Evolutionary conservation across 148 eudicot species (phyloP).

Genomic region (Cornus suecica): DNA sequence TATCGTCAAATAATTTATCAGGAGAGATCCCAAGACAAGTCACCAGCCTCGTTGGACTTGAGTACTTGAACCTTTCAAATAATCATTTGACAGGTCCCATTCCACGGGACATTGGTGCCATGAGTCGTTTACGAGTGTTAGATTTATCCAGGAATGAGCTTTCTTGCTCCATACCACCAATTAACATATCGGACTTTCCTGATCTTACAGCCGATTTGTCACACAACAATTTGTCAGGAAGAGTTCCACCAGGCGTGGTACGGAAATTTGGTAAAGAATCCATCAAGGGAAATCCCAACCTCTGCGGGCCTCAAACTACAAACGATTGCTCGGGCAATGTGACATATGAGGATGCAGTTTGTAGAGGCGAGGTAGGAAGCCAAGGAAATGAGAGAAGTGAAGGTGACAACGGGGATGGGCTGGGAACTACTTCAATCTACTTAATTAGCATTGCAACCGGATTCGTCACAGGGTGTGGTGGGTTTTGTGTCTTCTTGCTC

Average conservation of each 20-base stretch:
- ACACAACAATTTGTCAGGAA: background rate
- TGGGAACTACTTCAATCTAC: too few relatives aligned
- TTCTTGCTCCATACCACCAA: conserved; percentile 1
- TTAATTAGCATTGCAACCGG: too few relatives aligned
- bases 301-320: too few relatives aligned
- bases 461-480: too few relatives aligned
- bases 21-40: background rate
- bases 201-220: background rate
- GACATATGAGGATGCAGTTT: too few relatives aligned
- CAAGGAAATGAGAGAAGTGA: too few relatives aligned
- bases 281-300: too few relatives aligned
- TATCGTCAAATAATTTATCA: background rate
- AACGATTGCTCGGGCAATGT: too few relatives aligned
- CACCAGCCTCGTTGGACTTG: background rate
- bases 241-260: background rate
- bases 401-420: too few relatives aligned
- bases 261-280: too few relatives aligned
- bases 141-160: conserved; percentile 2
- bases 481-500: too few relatives aligned
- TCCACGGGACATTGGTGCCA: background rate
- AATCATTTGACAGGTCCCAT: background rate
- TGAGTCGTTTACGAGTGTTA: background rate
- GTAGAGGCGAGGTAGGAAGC: too few relatives aligned
- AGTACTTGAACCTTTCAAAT: background rate
- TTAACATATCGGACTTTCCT: background rate